Conservation (phyloP, 257 asterid species). For the Paulownia fortunei region DNA sequence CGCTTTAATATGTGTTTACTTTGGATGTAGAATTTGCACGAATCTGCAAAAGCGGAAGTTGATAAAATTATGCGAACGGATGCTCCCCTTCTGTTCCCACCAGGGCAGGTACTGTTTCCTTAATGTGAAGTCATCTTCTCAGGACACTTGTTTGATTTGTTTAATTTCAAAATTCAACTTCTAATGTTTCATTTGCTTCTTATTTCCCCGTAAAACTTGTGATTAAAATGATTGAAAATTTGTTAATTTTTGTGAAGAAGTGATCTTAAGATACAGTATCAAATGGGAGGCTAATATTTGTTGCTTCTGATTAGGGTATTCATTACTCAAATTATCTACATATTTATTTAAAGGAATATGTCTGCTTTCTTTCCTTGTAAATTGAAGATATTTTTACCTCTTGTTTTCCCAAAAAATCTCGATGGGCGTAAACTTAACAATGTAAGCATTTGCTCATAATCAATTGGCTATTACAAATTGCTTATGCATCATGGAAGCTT, state of each 20-base stretch:
- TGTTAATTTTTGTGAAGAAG: no score
- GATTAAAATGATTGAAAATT: neutral
- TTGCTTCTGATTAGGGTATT: neutral
- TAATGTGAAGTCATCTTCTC: neutral
- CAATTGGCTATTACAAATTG: neutral
- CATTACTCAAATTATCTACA: neutral
- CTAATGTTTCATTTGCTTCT: slow-evolving; percentile 6
- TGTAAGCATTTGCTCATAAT: neutral
- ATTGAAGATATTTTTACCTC: neutral
- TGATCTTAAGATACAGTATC: neutral
- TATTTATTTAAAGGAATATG: neutral
- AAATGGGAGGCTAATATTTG: neutral
- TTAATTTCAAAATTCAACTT: neutral
- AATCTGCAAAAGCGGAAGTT: slow-evolving; percentile 72
- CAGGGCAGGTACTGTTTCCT: slow-evolving; percentile 79
- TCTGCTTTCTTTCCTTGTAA: no score
- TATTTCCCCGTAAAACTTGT: neutral
- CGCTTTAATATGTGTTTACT: slow-evolving; percentile 18
- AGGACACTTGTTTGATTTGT: neutral
- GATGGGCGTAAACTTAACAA: neutral
- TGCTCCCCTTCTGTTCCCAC: slow-evolving; percentile 91
- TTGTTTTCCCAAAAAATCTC: neutral
- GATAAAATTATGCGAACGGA: slow-evolving; percentile 91
- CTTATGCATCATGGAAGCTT: no score
- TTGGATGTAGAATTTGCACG: slow-evolving; percentile 60